Base-by-base conservation (phyloP, 2,329 filamentous ascomycete genomes). In the Pseudogymnoascus sp. region DNA sequence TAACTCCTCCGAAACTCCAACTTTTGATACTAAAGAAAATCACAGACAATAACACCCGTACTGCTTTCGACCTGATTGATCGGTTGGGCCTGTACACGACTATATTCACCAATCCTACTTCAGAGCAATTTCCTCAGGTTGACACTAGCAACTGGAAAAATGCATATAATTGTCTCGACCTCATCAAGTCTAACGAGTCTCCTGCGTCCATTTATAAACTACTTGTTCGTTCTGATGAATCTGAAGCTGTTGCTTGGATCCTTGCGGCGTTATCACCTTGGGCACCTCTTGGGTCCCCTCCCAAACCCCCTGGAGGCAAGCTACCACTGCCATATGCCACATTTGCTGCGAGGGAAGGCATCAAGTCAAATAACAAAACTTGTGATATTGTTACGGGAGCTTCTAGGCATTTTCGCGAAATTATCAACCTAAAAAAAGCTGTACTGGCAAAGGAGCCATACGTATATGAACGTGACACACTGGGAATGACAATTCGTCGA, bases 331-430 rank as follows among this genome's bases (percentile, higher is more conserved):
- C 87, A 0, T 79, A 86, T 17, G 82, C 87, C 3, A 82, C 83
- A 2, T 78, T 84, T 31, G 87, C 89, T 4, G 87, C 85, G 4
- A 82, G 88, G 33, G 90, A 96, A 72, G 91, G 91, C 4, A 85
- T 96, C 72, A 91, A 89, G 71, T 83, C 87, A 1, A 85, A 89
- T 1, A 96, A 92, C 72, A 95, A 88, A 72, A 78, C 91, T 4
- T 84, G 83, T 47, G 86, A 87, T 67, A 76, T 93, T 4, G 78
- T 95, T 62, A 82, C 82, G 13, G 83, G 85, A 21, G 83, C 88
- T 8, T 80, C 88, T 60, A 79, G 78, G n/a, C 81, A 92, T 68
- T 79, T 83, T 53, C 69, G 76, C 3, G 81, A 87, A 47, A 90
- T 96, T n/a, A 77, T 83, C 28, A 75, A 75, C 9, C 72, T 88